Conservation (phyloP, 306 rosid genomes). For the Cucurbita pepo region DNA sequence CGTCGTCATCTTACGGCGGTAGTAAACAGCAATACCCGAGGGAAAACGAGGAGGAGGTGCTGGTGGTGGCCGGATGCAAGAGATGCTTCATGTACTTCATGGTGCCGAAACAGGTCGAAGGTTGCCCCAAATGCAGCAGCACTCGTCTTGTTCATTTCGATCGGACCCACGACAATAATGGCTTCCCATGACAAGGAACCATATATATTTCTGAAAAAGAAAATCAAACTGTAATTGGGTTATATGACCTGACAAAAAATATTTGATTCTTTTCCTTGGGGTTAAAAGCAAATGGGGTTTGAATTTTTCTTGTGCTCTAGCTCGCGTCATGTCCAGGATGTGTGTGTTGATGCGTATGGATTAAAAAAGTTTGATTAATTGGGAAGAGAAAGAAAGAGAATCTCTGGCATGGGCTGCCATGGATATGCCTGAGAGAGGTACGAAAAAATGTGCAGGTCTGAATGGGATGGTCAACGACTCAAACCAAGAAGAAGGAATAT, state of each 20-base stretch:
- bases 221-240: background rate
- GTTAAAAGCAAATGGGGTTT: background rate
- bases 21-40: background rate
- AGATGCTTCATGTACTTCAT: slow-evolving; percentile 93
- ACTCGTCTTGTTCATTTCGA: slow-evolving; percentile 84
- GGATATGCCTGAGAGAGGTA: background rate
- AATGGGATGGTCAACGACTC: slow-evolving; percentile 3
- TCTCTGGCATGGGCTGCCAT: background rate
- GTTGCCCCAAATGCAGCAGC: slow-evolving; percentile 68
- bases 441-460: background rate
- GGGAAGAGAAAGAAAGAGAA: background rate
- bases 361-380: background rate
- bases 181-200: background rate
- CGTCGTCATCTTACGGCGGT: slow-evolving; percentile 38
- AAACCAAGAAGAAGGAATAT: slow-evolving; percentile 1
- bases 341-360: background rate
- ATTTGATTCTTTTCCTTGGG: background rate
- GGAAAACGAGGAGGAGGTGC: slow-evolving; percentile 35
- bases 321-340: background rate
- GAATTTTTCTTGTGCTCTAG: background rate
- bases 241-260: background rate
- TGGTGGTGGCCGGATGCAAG: slow-evolving; percentile 97
- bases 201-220: background rate
- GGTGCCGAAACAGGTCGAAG: slow-evolving; percentile 75
- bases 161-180: slow-evolving; percentile 11